Base-by-base conservation (phyloP, 1,284 basidiomycete species). In the Schizophyllum commune region DNA sequence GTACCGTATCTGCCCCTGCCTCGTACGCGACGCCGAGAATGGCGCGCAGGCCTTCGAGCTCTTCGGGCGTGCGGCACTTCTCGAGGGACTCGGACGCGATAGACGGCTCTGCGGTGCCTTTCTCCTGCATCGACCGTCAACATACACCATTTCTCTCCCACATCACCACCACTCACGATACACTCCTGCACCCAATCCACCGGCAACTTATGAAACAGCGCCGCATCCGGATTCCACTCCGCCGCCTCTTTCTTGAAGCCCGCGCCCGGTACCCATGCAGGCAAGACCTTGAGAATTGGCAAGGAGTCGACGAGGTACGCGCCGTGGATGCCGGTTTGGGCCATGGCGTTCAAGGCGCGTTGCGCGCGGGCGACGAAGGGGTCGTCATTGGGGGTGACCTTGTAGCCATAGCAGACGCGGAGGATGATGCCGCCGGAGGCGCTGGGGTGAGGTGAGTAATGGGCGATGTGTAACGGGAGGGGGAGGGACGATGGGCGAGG, bases 361-460 rank as follows among this genome's bases (percentile, higher is more conserved):
- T 58, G 64, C 15, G 68, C 68, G 11, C 67, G 67, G 6, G 34
- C 58, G 39, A 70, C 68, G 61, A 70, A 70, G 13, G 68, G 68
- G 52, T 69, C 68, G 11, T 65, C 32, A 8, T 61, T 33, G 1
- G 62, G 60, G 11, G 51, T 22, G 13, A 63, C 56, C 17, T 65
- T 58, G 52, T 65, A 63, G 15, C 66, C 66, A 34, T 67, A 67
- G 1, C 60, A 59, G 3, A 61, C 62, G 11, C 63, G 58, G 13
- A 67, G 27, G 17, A 64, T 65, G 1, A 63, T 39, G 55, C 58
- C 61, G n/a, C 61, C 57, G 67, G 65, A 17, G 68, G 61, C 4
- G 67, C 67, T 52, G 66, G 67, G 0, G 64, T 63, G 19, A 58
- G 34, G 68, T 67, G 21, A 68, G 55, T 7, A 59, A 34, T 5